These are phyloP conservation scores for Dipteronia dyeriana DNA, from an alignment of 345 rosid species.

Conservation along the genomic window DNA sequence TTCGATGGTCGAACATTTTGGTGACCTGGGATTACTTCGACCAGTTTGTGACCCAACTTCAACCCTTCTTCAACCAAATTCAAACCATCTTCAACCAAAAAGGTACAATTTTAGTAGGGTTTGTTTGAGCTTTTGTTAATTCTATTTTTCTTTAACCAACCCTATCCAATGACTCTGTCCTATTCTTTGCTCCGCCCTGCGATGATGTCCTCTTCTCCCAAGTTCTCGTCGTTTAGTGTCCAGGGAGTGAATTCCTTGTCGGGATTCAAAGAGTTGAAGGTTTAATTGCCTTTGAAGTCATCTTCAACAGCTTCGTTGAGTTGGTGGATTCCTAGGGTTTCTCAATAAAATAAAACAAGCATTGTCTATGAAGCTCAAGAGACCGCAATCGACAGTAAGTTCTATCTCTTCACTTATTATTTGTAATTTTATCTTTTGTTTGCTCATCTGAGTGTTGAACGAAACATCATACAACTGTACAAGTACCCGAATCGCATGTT, in stretches of 20 bases:
- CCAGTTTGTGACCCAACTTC: too few relatives aligned
- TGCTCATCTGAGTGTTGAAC: too few relatives aligned
- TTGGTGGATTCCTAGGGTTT: conserved; percentile 36
- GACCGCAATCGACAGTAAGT: conserved; percentile 46
- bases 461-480: too few relatives aligned
- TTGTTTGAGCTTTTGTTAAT: too few relatives aligned
- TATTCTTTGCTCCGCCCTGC: conserved; percentile 35
- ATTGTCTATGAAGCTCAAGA: conserved; percentile 61
- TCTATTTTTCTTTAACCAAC: too few relatives aligned
- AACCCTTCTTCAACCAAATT: too few relatives aligned
- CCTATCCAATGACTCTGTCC: conserved; percentile 23
- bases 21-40: too few relatives aligned
- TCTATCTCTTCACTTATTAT: conserved; percentile 10
- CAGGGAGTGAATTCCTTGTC: conserved; percentile 31
- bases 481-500: too few relatives aligned
- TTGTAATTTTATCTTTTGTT: background rate
- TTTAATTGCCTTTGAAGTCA: conserved; percentile 29
- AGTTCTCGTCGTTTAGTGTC: conserved; percentile 25
- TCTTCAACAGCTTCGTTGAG: conserved; percentile 29
- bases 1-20: too few relatives aligned
- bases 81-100: too few relatives aligned
- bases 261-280: conserved; percentile 49
- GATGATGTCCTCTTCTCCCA: conserved; percentile 20
- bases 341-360: conserved; percentile 26
- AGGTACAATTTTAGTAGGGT: too few relatives aligned